A percentile compares a stretch with the other conserved stretches of the same genome.
phyloP scores from a whole-genome alignment of 805 yeast species.

The Schwanniomyces sp. region DNA sequence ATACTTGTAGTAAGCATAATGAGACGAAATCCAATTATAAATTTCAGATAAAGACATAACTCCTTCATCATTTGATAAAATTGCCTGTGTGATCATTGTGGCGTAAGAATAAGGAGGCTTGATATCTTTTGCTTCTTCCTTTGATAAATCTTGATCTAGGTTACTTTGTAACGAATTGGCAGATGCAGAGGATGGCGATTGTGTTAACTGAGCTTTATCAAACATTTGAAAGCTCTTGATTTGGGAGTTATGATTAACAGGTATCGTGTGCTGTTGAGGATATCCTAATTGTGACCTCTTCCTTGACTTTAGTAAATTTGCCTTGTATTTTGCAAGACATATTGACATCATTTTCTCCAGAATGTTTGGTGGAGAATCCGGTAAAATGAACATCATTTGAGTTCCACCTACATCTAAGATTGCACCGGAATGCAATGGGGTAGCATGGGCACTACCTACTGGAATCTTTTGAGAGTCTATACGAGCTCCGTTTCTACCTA shows the following conservation, averaged over 20 bases:
- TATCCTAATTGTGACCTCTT: conserved; percentile 13
- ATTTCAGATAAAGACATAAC: conserved; percentile 88
- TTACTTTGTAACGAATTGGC: conserved; percentile 46
- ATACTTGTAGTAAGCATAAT: conserved; percentile 88
- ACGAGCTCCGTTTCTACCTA: conserved; percentile 92
- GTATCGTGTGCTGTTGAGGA: conserved; percentile 15
- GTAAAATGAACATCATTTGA: conserved; percentile 97
- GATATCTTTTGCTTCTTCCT: conserved; percentile 86
- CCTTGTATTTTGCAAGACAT: conserved; percentile 34
- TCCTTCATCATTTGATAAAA: conserved; percentile 82
- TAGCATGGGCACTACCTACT: conserved; percentile 48
- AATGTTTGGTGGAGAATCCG: conserved; percentile 78
- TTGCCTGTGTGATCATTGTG: conserved; percentile 97
- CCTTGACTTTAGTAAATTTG: conserved; percentile 18
- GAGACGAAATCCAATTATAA: conserved; percentile 83
- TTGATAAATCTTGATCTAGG: conserved; percentile 67
- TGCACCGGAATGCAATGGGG: conserved; percentile 79
- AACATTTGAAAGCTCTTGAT: conserved; percentile 57
- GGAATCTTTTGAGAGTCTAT: conserved; percentile 69
- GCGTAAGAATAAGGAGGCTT: conserved; percentile 98
- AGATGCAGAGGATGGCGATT: conserved; percentile 37
- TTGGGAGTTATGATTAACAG: conserved; percentile 10
- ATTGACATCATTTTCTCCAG: conserved; percentile 46
- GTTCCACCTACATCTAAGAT: conserved; percentile 94
- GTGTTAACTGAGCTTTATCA: conserved; percentile 39